Base-by-base conservation (phyloP, 768 basidiomycete species). In the Leucosporidium creatinivorum region DNA sequence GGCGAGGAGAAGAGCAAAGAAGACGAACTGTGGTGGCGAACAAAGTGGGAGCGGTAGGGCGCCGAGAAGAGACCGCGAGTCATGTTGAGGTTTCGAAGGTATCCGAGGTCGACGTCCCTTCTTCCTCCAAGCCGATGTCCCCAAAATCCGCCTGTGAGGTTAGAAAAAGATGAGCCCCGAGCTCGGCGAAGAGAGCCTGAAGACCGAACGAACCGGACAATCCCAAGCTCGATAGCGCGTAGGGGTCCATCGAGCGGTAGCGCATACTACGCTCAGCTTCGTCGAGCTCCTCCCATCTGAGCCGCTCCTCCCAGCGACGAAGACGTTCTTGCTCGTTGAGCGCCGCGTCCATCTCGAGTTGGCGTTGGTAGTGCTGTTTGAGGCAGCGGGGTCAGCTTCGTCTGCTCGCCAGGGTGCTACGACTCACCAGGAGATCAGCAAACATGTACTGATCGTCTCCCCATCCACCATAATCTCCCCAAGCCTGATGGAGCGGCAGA, bases 241-340 rank as follows among this genome's bases (percentile, higher is more conserved):
- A 31, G 0, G 44, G 13, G 25, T 67, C 63, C 19, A 36, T 48
- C 28, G 13, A 6, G 10, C 6, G 21, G 33, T 67, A 70, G 5
- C 62, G 59, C n/a, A 25, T 18, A 1, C 12, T 28, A 17, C 69
- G 48, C 39, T 28, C 61, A 0, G 18, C 56, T 1, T 65, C 69
- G 44, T 44, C 51, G 19, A 71, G 63, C 52, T 65, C 44, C 48
- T 71, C 69, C 63, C 63, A 71, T 6, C 47, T 58, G 23, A 71
- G 58, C 4, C 69, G 54, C 9, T 54, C 56, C 25, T 71, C 69
- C 63, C 63, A 71, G 17, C 69, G 49, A 8, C 31, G 28, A 12
- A 71, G 31, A 12, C 69, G 36, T 31, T 71, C 66, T 1, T 12
- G 0, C 13, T 65, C 61, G n/a, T 50, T 26, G 2, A 71, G 60